Percentiles rank a stretch among this genome's conserved stretches.
Conservation (phyloP, 805 yeast genomes). For the Kuraishia piskuri region DNA sequence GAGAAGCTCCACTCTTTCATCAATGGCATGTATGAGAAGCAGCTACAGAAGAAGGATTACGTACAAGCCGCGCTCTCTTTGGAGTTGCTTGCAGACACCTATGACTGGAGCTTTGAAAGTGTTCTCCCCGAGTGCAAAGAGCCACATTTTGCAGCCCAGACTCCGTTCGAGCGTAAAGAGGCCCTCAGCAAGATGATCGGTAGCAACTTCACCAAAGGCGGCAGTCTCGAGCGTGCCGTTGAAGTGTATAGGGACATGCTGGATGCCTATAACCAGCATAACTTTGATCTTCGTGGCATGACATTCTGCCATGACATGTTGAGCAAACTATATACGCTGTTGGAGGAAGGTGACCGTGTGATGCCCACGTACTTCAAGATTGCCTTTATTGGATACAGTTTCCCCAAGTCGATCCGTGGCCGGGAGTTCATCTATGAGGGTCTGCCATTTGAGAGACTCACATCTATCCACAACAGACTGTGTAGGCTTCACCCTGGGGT, state of each 20-base stretch:
- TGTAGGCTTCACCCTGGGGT: constrained; percentile 77
- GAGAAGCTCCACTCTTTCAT: constrained; percentile 76
- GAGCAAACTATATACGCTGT: constrained; percentile 55
- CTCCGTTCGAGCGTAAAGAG: constrained; percentile 77
- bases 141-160: constrained; percentile 74
- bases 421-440: constrained; percentile 81
- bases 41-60: constrained; percentile 48
- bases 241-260: constrained; percentile 71
- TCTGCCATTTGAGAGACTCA: constrained; percentile 77
- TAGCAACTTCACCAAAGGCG: constrained; percentile 57
- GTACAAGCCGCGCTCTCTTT: constrained; percentile 81
- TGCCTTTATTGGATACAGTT: constrained; percentile 75
- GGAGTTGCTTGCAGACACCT: constrained; percentile 69
- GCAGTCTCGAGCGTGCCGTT: constrained; percentile 71
- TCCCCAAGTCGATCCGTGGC: constrained; percentile 69
- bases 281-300: constrained; percentile 70
- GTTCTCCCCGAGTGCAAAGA: constrained; percentile 45
- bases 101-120: constrained; percentile 59
- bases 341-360: constrained; percentile 62
- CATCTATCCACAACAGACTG: constrained; percentile 72
- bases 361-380: constrained; percentile 76
- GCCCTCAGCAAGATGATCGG: constrained; percentile 64
- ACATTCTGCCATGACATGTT: constrained; percentile 62
- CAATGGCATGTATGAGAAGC: constrained; percentile 61
- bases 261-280: constrained; percentile 61